These are phyloP conservation scores for Ceratobasidium papillatum DNA, from an alignment of 1,284 basidiomycete species.

Conservation along the genomic window DNA sequence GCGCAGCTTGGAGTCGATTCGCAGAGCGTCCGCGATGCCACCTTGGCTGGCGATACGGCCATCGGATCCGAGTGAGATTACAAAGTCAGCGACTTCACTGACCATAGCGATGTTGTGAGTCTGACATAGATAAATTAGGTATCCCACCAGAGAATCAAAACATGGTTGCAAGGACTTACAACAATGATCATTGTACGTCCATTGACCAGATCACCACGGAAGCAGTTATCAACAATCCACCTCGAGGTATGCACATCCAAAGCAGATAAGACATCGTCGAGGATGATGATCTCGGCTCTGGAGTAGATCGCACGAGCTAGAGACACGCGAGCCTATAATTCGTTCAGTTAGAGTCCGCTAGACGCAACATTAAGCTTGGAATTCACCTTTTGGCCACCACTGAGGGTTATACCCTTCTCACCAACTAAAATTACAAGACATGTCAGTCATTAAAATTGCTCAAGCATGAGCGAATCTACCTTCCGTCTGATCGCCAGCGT, in stretches of 20 bases:
- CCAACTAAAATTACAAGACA: slow-evolving; percentile 55
- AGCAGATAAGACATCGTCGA: slow-evolving; percentile 58
- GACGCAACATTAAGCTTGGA: slow-evolving; percentile 51
- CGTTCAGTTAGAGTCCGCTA: neutral
- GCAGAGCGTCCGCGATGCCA: slow-evolving; percentile 57
- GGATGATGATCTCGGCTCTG: slow-evolving; percentile 69
- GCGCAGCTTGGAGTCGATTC: slow-evolving; percentile 47
- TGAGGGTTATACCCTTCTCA: slow-evolving; percentile 69
- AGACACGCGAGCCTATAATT: slow-evolving; percentile 77
- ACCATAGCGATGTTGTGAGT: slow-evolving; percentile 77
- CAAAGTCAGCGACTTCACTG: slow-evolving; percentile 69
- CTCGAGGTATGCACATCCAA: slow-evolving; percentile 70
- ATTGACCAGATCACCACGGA: slow-evolving; percentile 71
- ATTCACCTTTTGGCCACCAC: slow-evolving; percentile 79
- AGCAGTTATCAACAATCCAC: slow-evolving; percentile 81
- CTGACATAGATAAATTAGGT: slow-evolving; percentile 49
- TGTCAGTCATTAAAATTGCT: neutral
- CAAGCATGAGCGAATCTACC: slow-evolving; percentile 44
- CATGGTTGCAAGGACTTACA: slow-evolving; percentile 55
- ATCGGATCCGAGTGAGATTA: slow-evolving; percentile 65
- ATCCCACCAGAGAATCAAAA: neutral
- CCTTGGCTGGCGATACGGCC: slow-evolving; percentile 63
- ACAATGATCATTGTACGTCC: slow-evolving; percentile 80
- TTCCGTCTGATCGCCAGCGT: slow-evolving; percentile 75
- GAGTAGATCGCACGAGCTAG: slow-evolving; percentile 85